These are phyloP conservation scores for Stromatinia cepivora DNA, from an alignment of 2,329 filamentous ascomycete species.

Conservation along the genomic window DNA sequence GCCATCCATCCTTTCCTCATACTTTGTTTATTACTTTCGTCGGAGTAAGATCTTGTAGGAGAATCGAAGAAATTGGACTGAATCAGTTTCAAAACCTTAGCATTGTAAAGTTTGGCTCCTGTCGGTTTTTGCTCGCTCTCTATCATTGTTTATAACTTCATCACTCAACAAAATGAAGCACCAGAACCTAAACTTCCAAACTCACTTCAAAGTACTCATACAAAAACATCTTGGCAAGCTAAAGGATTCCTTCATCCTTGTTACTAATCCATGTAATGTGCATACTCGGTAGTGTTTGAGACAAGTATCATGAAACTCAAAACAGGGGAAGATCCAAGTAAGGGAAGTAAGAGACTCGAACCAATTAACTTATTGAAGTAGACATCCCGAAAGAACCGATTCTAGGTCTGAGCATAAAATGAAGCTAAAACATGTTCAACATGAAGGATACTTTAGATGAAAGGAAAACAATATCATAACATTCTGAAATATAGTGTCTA, in stretches of 20 bases:
- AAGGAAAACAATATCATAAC: constrained; percentile 1
- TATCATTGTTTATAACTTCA: not conserved
- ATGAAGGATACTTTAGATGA: constrained; percentile 2
- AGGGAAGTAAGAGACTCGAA: constrained; percentile 7
- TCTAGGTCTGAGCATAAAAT: not conserved
- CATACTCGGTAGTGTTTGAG: constrained; percentile 20
- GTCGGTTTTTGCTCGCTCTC: not conserved
- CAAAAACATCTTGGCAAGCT: constrained; percentile 4
- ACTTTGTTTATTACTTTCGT: constrained; percentile 10
- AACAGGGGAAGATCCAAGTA: constrained; percentile 14
- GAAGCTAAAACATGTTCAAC: not conserved
- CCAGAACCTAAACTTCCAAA: not conserved
- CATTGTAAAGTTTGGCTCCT: not conserved
- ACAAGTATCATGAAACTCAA: constrained; percentile 21
- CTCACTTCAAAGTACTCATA: constrained; percentile 8
- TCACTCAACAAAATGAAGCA: not conserved
- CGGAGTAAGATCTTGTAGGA: constrained; percentile 5
- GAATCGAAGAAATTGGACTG: not conserved
- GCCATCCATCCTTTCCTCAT: not conserved
- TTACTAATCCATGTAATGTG: constrained; percentile 1
- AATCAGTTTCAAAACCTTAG: constrained; percentile 12
- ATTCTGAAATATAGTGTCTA: not conserved
- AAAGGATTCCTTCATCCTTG: not conserved
- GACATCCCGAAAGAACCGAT: constrained; percentile 12
- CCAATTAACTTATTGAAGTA: constrained; percentile 14